Conservation (phyloP, 2,329 filamentous ascomycete genomes). For the Furcasterigmium furcatum region DNA sequence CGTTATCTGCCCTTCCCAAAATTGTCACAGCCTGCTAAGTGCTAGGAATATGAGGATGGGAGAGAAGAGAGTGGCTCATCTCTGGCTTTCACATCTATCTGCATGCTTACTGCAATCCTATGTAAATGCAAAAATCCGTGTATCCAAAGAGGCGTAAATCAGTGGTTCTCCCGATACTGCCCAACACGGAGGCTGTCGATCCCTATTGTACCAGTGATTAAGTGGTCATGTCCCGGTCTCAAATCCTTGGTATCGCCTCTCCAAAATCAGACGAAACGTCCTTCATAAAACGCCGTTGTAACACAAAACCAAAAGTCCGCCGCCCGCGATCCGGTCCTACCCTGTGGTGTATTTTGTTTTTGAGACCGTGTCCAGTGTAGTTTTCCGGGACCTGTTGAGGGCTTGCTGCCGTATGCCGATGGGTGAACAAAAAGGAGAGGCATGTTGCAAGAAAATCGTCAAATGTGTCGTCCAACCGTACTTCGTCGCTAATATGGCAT, state of each 20-base stretch:
- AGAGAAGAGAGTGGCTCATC: no score
- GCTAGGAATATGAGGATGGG: no score
- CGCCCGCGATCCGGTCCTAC: neutral
- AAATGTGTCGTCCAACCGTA: neutral
- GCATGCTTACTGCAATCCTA: neutral
- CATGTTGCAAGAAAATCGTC: conserved; percentile 1
- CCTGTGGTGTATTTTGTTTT: conserved; percentile 1
- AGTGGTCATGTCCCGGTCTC: neutral
- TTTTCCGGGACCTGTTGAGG: conserved; percentile 1
- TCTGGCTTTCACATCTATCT: neutral
- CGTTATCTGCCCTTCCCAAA: neutral
- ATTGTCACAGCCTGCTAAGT: no score
- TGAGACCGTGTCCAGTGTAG: neutral
- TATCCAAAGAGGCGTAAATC: no score
- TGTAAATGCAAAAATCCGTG: no score
- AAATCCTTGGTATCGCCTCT: neutral
- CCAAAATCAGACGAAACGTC: neutral
- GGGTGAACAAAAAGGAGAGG: conserved; percentile 3
- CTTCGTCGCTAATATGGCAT: conserved; percentile 10
- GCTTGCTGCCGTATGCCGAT: neutral
- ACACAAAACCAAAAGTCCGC: neutral
- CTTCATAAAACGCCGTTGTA: neutral
- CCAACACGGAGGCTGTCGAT: no score
- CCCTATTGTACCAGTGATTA: neutral
- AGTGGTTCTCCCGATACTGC: no score